A percentile compares a stretch with the other conserved stretches of the same genome.
Evolutionary conservation across 768 basidiomycete species (phyloP).

Genomic region (Collybia sordida): DNA sequence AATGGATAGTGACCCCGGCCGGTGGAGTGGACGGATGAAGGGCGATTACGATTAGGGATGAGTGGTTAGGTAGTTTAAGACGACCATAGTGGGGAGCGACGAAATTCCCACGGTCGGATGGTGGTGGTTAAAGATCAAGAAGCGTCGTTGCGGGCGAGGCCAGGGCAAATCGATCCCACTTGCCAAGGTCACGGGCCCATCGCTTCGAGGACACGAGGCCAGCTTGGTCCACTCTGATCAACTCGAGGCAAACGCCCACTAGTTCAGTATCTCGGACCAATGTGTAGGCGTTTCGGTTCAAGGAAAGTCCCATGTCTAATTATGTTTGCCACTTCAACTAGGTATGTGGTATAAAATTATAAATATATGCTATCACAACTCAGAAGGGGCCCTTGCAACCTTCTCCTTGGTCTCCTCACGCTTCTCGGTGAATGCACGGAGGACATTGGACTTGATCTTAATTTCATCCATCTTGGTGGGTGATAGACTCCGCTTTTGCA

Average conservation of each 20-base stretch:
- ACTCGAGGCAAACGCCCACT: conserved; percentile 24
- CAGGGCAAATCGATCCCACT: conserved; percentile 14
- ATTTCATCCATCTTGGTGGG: conserved; percentile 88
- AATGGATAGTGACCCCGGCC: too few relatives aligned
- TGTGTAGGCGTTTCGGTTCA: conserved; percentile 7
- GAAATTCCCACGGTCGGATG: too few relatives aligned
- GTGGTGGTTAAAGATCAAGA: too few relatives aligned
- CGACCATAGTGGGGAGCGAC: too few relatives aligned
- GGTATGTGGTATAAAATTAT: not conserved
- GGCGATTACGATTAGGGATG: too few relatives aligned
- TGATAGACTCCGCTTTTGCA: conserved; percentile 76
- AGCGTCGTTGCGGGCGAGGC: conserved; percentile 9
- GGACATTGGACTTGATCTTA: conserved; percentile 88
- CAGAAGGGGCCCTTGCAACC: conserved; percentile 36
- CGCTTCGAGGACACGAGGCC: conserved; percentile 14
- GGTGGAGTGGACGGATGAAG: too few relatives aligned
- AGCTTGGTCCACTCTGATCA: not conserved
- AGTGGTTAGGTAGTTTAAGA: too few relatives aligned
- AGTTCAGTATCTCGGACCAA: conserved; percentile 10
- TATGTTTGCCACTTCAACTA: not conserved
- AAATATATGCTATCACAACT: conserved; percentile 36
- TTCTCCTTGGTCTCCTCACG: conserved; percentile 34
- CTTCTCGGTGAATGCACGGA: conserved; percentile 57
- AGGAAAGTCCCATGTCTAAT: conserved; percentile 1
- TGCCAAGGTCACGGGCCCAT: conserved; percentile 27